These are phyloP conservation scores for Skeletonema marinoi DNA, from an alignment of 108 stramenopile genomes.

Conservation along the genomic window DNA sequence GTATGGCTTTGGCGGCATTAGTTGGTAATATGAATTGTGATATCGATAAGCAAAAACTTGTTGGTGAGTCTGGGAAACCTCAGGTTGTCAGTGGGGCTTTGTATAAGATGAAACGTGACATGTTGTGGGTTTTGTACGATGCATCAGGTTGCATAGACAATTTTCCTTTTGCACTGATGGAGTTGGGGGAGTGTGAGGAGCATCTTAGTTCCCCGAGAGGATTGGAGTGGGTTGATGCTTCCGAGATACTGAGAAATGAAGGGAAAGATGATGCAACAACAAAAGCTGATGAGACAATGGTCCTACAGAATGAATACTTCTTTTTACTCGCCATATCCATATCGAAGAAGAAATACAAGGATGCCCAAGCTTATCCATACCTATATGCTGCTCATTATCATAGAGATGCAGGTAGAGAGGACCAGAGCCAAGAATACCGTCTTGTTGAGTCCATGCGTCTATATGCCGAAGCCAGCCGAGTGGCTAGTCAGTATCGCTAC, in stretches of 20 bases:
- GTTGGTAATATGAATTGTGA: slow-evolving; percentile 65
- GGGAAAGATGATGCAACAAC: not conserved
- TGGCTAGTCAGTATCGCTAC: slow-evolving; percentile 53
- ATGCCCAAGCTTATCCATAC: slow-evolving; percentile 60
- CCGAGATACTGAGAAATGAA: slow-evolving; percentile 5
- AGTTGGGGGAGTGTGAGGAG: slow-evolving; percentile 72
- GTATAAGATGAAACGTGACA: slow-evolving; percentile 58
- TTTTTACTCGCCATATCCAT: slow-evolving; percentile 53
- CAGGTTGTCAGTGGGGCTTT: slow-evolving; percentile 47
- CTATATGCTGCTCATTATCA: slow-evolving; percentile 64
- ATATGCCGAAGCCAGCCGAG: slow-evolving; percentile 49
- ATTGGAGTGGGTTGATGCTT: slow-evolving; percentile 45
- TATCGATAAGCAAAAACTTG: slow-evolving; percentile 38
- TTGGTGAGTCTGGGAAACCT: slow-evolving; percentile 3
- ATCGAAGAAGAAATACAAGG: slow-evolving; percentile 28
- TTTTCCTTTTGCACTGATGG: slow-evolving; percentile 64
- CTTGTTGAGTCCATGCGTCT: slow-evolving; percentile 51
- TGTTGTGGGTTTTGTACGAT: slow-evolving; percentile 66
- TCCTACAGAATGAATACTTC: slow-evolving; percentile 51
- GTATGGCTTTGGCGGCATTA: slow-evolving; percentile 56
- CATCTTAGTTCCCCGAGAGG: slow-evolving; percentile 48
- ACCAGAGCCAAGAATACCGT: slow-evolving; percentile 47
- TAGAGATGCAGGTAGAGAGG: slow-evolving; percentile 54
- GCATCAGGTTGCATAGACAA: slow-evolving; percentile 19
- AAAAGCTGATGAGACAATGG: not conserved